Evolutionary conservation across 169 alveolate species (phyloP), one percentile per base, ranked within the genome.

Genomic region (Neospora caninum): DNA sequence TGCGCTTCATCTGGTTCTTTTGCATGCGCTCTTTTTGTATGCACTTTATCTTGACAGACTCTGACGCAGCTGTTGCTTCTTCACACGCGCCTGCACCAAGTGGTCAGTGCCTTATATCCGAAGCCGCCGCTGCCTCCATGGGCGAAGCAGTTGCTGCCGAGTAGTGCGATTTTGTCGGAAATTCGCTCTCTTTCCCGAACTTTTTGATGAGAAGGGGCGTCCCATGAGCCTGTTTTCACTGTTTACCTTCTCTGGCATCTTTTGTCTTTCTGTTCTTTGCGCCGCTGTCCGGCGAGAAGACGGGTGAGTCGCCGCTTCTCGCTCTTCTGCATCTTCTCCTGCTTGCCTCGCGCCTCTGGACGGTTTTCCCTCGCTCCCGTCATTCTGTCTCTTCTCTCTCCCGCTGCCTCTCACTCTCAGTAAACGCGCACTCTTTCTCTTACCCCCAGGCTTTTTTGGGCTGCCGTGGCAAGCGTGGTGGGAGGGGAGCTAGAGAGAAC

Each of bases 11-110:
- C 27, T 34, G 6, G 83, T 16, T 7, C 6, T n/a, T 70, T 70
- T 13, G 83, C 34, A 6, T 70, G 34, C 83, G 42, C 13, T 38
- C 20, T n/a, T 78, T n/a, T 78, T 69, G 34, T 6, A 69, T 69
- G 82, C 82, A 69, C 18, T 69, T 6, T 38, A 7, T 78, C 42
- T 13, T 29, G 39, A 4, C 80, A 93, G 93, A 93, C 41, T 49
- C 78, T 86, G 16, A 64, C 93, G 39, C 95, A 93, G 88, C 73
- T 93, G 54, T 82, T 86, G 22, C 95, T 93, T 27, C 83, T 38
- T 34, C 43, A 86, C 78, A 42, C 93, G 27, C 80, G 92, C 34
- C 87, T 93, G 31, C 95, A 93, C 38, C 92, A 82, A 54, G n/a
- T 93, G 16, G 41, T 93, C 39, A 31, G 22, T 29, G 45, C 67